Conservation (phyloP, 768 basidiomycete species). For the Auricularia cornea region DNA sequence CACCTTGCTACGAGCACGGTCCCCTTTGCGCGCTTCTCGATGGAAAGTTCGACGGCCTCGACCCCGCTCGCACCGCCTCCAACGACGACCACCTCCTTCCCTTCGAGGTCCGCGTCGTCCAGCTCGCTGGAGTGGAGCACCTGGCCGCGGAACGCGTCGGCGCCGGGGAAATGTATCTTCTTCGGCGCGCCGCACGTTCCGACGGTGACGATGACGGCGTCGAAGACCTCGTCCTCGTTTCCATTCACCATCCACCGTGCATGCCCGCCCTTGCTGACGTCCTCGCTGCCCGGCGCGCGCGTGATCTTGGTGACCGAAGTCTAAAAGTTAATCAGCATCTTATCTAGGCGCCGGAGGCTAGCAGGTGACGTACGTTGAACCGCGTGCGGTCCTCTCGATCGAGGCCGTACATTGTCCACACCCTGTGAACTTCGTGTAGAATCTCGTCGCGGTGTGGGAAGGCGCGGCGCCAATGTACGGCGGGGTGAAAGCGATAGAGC, state of each 20-base stretch:
- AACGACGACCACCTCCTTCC: constrained; percentile 37
- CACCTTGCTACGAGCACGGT: constrained; percentile 24
- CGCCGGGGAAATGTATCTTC: constrained; percentile 36
- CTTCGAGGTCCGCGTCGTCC: constrained; percentile 19
- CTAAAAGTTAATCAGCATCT: constrained; percentile 3
- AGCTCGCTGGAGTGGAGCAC: constrained; percentile 39
- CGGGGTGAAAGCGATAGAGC: constrained; percentile 44
- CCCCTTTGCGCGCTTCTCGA: constrained; percentile 24
- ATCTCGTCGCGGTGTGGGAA: constrained; percentile 47
- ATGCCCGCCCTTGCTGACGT: constrained; percentile 15
- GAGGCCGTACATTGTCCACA: constrained; percentile 45
- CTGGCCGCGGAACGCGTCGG: constrained; percentile 28
- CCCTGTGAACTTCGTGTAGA: constrained; percentile 31
- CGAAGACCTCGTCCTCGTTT: constrained; percentile 38
- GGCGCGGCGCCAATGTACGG: constrained; percentile 32
- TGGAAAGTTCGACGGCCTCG: constrained; percentile 34
- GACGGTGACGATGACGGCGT: constrained; percentile 42
- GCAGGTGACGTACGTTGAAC: constrained; percentile 19
- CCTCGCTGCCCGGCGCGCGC: constrained; percentile 14
- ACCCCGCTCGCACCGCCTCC: constrained; percentile 50
- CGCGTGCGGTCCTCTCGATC: constrained; percentile 29
- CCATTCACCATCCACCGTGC: constrained; percentile 42
- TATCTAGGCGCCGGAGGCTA: constrained; percentile 14
- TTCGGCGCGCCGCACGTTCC: constrained; percentile 43
- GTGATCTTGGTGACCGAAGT: constrained; percentile 29